A percentile compares a stretch with the other conserved stretches of the same genome.
Evolutionary conservation across 106 monocot species (phyloP).

Genomic region (Agapanthus africanus): DNA sequence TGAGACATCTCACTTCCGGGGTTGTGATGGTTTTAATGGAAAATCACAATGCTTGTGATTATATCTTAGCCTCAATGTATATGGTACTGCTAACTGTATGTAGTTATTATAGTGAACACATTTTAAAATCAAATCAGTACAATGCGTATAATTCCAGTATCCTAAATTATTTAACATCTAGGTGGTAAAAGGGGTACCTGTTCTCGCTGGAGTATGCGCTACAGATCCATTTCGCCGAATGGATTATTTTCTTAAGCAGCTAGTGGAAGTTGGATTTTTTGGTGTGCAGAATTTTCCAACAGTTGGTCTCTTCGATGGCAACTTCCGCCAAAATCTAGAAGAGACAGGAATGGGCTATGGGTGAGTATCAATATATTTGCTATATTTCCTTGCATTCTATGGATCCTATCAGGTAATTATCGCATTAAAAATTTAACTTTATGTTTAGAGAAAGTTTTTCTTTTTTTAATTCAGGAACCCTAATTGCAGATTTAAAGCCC

Average conservation of each 20-base stretch:
- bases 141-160: not conserved
- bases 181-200: conserved; percentile 83
- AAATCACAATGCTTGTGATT: too few species aligned
- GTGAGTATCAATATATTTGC: conserved; percentile 21
- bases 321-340: conserved; percentile 92
- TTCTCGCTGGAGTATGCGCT: conserved; percentile 96
- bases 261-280: conserved; percentile 69
- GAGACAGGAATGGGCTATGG: conserved; percentile 97
- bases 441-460: too few species aligned
- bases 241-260: conserved; percentile 68
- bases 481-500: too few species aligned
- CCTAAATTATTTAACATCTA: conserved; percentile 15
- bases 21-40: too few species aligned
- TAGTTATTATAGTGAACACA: too few species aligned
- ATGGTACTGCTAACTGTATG: too few species aligned
- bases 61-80: too few species aligned
- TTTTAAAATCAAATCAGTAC: too few species aligned
- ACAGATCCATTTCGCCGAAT: conserved; percentile 94
- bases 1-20: too few species aligned
- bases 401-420: not conserved
- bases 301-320: conserved; percentile 93
- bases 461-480: too few species aligned
- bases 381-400: not conserved
- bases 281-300: conserved; percentile 98
- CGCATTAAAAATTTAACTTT: too few species aligned